Evolutionary conservation across 2,329 filamentous ascomycete genomes (phyloP), one percentile per base, ranked within the genome.

Genomic region (Cadophora gregata): DNA sequence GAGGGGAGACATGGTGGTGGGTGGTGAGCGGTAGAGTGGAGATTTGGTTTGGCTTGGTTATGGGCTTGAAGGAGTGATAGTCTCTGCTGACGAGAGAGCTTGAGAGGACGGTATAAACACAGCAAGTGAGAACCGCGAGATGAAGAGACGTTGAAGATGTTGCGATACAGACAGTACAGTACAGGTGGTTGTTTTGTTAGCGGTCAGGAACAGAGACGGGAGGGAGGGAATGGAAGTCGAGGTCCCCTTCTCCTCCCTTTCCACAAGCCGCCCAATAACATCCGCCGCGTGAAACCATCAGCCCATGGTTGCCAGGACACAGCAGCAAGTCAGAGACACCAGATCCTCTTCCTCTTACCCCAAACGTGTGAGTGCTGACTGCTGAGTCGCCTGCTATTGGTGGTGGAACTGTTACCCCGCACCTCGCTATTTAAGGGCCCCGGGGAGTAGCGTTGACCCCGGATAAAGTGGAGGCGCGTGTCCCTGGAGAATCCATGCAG

Each of bases 1-100:
- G 64, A 65, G 4, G 56, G 64, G 53, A 58, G 65, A 65, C 63
- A 67, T 69, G 45, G 33, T 62, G 62, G 21, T 31, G 31, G 42
- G 27, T 24, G 62, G 21, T 31, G 31, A 29, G 27, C 21, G 42
- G 42, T 51, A 24, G 64, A 59, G 53, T 45, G 45, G 48, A 66
- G 45, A 60, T 63, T 48, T 63, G 27, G 45, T n/a, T 61, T 50
- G n/a, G 31, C 31, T 31, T 31, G 27, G 19, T 19, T 12, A 27
- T 8, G 21, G 21, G 9, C 24, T 36, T 36, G 19, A 45, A 21
- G 9, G 24, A n/a, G n/a, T 51, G 33, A 12, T 36, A 14, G 31
- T 19, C 12, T 9, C 19, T 56, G 27, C 21, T n/a, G 27, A 7
- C 10, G 1, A 38, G 21, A 25, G 21, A 27, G 55, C 19, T 1